Conservation (phyloP, 768 basidiomycete genomes). For the Russula dissimulans region DNA sequence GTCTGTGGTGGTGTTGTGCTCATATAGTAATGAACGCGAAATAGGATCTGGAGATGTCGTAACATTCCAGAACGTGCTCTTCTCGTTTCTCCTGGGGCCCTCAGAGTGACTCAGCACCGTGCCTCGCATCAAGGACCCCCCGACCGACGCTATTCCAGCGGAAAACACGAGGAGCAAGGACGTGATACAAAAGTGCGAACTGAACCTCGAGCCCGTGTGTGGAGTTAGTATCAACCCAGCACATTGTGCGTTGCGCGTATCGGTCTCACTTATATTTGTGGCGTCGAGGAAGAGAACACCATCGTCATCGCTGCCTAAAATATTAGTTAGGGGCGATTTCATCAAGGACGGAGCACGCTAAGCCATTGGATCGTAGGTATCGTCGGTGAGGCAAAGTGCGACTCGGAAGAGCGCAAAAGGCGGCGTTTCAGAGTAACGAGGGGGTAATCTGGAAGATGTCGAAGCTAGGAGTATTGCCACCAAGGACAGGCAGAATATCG, state of each 20-base stretch:
- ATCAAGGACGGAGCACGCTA: neutral
- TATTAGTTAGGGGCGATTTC: too few relatives aligned
- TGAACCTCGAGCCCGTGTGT: slow-evolving; percentile 30
- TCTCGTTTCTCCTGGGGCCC: neutral
- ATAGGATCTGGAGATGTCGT: neutral
- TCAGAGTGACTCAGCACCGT: neutral
- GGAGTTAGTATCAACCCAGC: neutral
- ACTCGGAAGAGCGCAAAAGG: slow-evolving; percentile 77
- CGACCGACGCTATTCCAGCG: slow-evolving; percentile 62
- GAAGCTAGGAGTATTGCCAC: slow-evolving; percentile 48
- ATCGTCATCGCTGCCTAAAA: slow-evolving; percentile 59
- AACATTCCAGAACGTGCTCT: neutral
- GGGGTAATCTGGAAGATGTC: slow-evolving; percentile 52
- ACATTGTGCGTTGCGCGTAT: too few relatives aligned
- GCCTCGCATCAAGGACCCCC: slow-evolving; percentile 56
- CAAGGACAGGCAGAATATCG: slow-evolving; percentile 76
- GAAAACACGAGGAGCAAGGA: slow-evolving; percentile 73
- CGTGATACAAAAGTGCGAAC: slow-evolving; percentile 76
- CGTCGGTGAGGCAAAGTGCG: slow-evolving; percentile 64
- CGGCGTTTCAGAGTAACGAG: slow-evolving; percentile 68
- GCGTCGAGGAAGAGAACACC: slow-evolving; percentile 78
- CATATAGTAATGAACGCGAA: neutral
- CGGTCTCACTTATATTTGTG: slow-evolving; percentile 54
- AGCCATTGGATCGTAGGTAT: slow-evolving; percentile 25
- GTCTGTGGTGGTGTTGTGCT: neutral